Percentiles rank a stretch among this genome's conserved stretches.
phyloP scores from a whole-genome alignment of 805 yeast genomes.

The Saturnispora quitensis region DNA sequence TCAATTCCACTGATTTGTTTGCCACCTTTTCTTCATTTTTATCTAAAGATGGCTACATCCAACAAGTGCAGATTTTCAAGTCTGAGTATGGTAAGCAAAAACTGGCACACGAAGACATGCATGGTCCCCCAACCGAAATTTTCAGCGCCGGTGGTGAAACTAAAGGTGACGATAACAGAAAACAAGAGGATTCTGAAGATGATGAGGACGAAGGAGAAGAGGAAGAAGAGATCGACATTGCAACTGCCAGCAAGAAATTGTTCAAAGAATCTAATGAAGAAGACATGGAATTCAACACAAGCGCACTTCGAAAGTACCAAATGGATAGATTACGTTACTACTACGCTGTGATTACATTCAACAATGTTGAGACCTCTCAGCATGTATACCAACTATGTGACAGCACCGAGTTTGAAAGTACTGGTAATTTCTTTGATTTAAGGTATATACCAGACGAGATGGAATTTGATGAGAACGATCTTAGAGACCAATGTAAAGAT shows the following conservation, averaged over 20 bases:
- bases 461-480: constrained; percentile 63
- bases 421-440: constrained; percentile 88
- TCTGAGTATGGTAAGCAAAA: constrained; percentile 90
- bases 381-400: constrained; percentile 80
- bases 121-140: constrained; percentile 87
- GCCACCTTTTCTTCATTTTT: constrained; percentile 83
- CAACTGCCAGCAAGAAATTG: constrained; percentile 57
- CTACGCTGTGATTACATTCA: constrained; percentile 86
- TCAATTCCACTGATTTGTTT: constrained; percentile 78
- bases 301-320: constrained; percentile 80
- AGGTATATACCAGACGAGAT: constrained; percentile 90
- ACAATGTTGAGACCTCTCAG: constrained; percentile 59
- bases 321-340: constrained; percentile 86
- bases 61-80: constrained; percentile 66
- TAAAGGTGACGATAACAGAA: neutral
- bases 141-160: constrained; percentile 34
- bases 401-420: constrained; percentile 91
- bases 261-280: constrained; percentile 68
- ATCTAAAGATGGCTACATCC: constrained; percentile 63
- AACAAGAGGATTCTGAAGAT: constrained; percentile 26
- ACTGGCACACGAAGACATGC: constrained; percentile 79
- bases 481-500: constrained; percentile 63
- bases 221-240: constrained; percentile 29
- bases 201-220: constrained; percentile 35
- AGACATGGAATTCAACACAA: constrained; percentile 67